These are phyloP conservation scores for Alternaria infectoria DNA, from an alignment of 2,329 filamentous ascomycete genomes.

Conservation along the genomic window DNA sequence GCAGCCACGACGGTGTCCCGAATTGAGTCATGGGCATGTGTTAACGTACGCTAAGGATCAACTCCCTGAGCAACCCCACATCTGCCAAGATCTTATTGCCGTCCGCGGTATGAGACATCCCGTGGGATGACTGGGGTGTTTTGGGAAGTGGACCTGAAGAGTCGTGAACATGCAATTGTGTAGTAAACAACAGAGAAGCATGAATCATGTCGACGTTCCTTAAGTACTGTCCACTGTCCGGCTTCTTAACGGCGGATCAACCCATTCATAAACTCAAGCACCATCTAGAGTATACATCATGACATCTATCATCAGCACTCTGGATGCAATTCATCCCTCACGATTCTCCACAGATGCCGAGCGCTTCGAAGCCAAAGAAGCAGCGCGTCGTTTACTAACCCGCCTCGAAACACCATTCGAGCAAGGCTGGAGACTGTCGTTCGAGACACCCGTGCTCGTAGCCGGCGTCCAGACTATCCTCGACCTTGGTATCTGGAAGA, in stretches of 20 bases:
- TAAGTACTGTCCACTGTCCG: background rate
- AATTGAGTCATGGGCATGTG: background rate
- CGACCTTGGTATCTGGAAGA: conserved; percentile 4
- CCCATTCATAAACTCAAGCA: background rate
- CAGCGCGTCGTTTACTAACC: background rate
- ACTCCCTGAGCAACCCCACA: background rate
- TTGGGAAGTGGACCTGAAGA: background rate
- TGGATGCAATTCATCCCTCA: background rate
- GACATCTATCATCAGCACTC: background rate
- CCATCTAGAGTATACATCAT: background rate
- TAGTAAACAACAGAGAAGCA: background rate
- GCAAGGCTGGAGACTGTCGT: conserved; percentile 3
- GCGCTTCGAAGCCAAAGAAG: conserved; percentile 7
- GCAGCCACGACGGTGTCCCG: background rate
- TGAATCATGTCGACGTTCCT: background rate
- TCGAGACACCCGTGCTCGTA: conserved; percentile 3
- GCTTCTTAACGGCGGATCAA: no score
- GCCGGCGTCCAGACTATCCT: conserved; percentile 1
- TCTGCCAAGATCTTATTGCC: background rate
- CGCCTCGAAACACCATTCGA: conserved; percentile 9
- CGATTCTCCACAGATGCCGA: background rate
- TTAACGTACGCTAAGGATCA: conserved; percentile 2
- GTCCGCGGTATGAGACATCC: background rate
- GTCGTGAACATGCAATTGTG: background rate
- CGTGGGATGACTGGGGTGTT: background rate